phyloP scores from a whole-genome alignment of 2,329 filamentous ascomycete species.

The Penicillium sp. region DNA sequence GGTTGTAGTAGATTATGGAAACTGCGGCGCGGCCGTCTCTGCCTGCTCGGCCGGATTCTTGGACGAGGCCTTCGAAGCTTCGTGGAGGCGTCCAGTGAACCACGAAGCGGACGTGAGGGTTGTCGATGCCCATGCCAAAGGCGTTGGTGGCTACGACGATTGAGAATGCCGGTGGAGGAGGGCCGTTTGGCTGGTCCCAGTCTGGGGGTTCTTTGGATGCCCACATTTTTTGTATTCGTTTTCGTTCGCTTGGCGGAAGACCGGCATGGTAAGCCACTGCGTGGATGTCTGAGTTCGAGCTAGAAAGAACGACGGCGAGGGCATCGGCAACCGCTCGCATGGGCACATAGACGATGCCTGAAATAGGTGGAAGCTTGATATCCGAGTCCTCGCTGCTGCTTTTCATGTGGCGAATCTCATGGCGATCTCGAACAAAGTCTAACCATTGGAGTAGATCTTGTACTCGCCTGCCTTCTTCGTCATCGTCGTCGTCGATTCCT shows the following conservation, averaged over 20 bases:
- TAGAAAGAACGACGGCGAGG: conserved; percentile 35
- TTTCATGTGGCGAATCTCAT: conserved; percentile 50
- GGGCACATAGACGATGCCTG: conserved; percentile 47
- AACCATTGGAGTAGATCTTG: conserved; percentile 79
- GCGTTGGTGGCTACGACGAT: conserved; percentile 93
- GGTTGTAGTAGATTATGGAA: conserved; percentile 87
- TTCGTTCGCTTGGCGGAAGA: conserved; percentile 69
- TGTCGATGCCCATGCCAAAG: conserved; percentile 98
- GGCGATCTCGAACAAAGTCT: conserved; percentile 65
- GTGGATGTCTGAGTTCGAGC: conserved; percentile 30
- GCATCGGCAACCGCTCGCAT: conserved; percentile 38
- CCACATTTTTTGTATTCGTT: conserved; percentile 50
- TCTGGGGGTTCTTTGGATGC: conserved; percentile 21
- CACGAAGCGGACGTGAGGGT: conserved; percentile 89
- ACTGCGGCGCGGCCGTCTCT: conserved; percentile 82
- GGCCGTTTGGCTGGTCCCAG: conserved; percentile 15
- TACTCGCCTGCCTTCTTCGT: conserved; percentile 58
- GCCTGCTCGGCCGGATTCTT: conserved; percentile 88
- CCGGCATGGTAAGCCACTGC: conserved; percentile 51
- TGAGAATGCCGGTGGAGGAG: conserved; percentile 64
- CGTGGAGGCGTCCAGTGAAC: conserved; percentile 93
- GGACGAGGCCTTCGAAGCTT: conserved; percentile 93
- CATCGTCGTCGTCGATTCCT: conserved; percentile 26
- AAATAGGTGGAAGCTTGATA: conserved; percentile 32
- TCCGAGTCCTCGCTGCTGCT: conserved; percentile 26